Percentiles rank a stretch among this genome's conserved stretches.
Evolutionary conservation across 306 rosid species (phyloP).

Genomic region (Vachellia collinsii): DNA sequence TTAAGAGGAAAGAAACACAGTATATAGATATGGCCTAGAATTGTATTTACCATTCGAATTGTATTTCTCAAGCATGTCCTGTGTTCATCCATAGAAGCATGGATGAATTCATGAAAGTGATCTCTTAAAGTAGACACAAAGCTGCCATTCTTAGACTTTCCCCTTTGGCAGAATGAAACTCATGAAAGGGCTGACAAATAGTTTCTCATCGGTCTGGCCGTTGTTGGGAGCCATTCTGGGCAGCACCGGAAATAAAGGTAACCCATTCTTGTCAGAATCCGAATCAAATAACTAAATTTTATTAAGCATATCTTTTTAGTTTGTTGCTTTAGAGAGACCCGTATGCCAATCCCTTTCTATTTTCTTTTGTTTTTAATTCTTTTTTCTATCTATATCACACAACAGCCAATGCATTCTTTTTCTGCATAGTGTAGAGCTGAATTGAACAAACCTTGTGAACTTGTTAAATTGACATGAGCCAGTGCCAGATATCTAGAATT

Average conservation of each 20-base stretch:
- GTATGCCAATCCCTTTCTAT: neutral
- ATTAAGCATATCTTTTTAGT: neutral
- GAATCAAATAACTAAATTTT: neutral
- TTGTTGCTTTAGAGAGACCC: neutral
- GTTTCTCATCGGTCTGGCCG: slow-evolving; percentile 32
- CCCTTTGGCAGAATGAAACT: slow-evolving; percentile 57
- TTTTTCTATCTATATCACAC: neutral
- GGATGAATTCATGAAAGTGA: slow-evolving; percentile 59
- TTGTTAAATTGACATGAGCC: slow-evolving; percentile 15
- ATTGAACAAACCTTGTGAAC: neutral
- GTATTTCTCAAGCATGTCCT: slow-evolving; percentile 61
- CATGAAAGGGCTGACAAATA: slow-evolving; percentile 27
- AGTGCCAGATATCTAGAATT: neutral
- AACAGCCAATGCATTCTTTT: neutral
- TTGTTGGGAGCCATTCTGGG: slow-evolving; percentile 45
- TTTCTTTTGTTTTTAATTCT: neutral
- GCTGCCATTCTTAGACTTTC: slow-evolving; percentile 61
- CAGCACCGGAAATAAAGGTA: slow-evolving; percentile 35
- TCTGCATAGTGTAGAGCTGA: neutral
- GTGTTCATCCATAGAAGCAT: slow-evolving; percentile 62
- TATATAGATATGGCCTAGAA: neutral
- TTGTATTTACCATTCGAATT: slow-evolving; percentile 45
- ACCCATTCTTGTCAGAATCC: neutral
- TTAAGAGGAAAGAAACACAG: neutral
- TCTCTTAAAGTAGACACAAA: slow-evolving; percentile 53